Evolutionary conservation across 2,329 filamentous ascomycete species (phyloP), one percentile per base, ranked within the genome.

Genomic region (Ceratocystis alfenasii): DNA sequence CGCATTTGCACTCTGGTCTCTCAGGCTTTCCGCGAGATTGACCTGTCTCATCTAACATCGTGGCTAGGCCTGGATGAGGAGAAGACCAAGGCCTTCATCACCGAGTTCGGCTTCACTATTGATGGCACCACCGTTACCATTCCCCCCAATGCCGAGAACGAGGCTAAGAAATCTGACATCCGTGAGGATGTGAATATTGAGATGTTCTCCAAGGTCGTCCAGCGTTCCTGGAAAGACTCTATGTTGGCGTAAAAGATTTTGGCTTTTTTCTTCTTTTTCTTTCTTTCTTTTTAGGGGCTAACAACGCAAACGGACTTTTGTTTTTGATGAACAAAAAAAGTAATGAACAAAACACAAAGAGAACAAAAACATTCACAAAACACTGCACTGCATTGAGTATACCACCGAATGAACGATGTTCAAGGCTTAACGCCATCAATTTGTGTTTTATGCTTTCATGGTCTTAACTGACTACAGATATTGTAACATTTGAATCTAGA

Each of bases 91-190:
- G 90, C 90, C 77, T 95, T 95, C 71, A 84, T 94, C 70, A 83
- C 84, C 66, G 89, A 93, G 75, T 88, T 93, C 10, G 90, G 88
- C 70, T 99, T 93, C 91, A 84, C 83, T 72, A 81, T 96, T 53
- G 87, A 90, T 68, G 78, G 80, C 36, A 84, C 80, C 65, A 73
- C 78, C 55, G 86, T 96, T 69, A 84, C 84, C 75, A 84, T 99
- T 66, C 94, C 94, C 66, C 80, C 87, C 73, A 99, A 99, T 80
- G 89, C 94, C 74, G 94, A 99, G 78, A 96, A 96, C 76, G 93
- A 97, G 83, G 94, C 91, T 57, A 90, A 95, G 81, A 94, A 94
- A 76, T 88, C 91, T 50, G 89, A 96, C 76, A 95, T 96, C 73
- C 85, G 92, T 72, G 94, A 99, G 81, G 92, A 94, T 70, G 94